phyloP scores from a whole-genome alignment of 257 asterid genomes.

The Solanum ossicruentum region DNA sequence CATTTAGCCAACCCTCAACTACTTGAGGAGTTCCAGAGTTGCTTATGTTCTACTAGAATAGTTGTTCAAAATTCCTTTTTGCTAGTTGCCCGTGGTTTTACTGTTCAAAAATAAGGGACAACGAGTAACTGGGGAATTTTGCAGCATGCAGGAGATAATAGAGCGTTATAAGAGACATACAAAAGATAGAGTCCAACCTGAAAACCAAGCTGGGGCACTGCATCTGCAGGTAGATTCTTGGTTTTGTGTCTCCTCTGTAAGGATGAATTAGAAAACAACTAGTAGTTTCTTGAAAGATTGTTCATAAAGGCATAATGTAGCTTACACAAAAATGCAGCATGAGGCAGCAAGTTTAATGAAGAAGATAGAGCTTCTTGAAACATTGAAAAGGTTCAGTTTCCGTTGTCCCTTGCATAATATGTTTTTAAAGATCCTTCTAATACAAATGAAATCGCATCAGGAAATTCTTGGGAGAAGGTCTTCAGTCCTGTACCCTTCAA shows the following conservation, averaged over 20 bases:
- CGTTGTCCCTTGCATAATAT: not conserved
- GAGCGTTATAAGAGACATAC: constrained; percentile 54
- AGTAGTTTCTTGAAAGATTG: not conserved
- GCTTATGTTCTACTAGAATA: not conserved
- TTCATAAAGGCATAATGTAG: not conserved
- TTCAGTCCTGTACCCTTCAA: constrained; percentile 46
- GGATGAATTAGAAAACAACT: not conserved
- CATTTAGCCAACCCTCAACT: not conserved
- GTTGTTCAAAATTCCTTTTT: not conserved
- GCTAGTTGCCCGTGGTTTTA: not conserved
- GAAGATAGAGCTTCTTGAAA: constrained; percentile 73
- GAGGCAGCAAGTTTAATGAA: constrained; percentile 63
- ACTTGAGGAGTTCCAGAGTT: not conserved
- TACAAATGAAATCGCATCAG: constrained; percentile 15
- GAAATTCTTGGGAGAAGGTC: constrained; percentile 74
- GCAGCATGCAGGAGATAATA: constrained; percentile 63
- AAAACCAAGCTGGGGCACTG: constrained; percentile 35
- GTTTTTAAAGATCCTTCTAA: not conserved
- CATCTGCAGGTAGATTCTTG: constrained; percentile 39
- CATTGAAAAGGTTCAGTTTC: constrained; percentile 44
- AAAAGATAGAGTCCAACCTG: constrained; percentile 35
- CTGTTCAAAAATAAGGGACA: not conserved
- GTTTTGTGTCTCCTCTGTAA: not conserved
- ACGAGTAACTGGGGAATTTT: not conserved
- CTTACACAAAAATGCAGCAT: constrained; percentile 14